phyloP scores from a whole-genome alignment of 495 filamentous ascomycete genomes.

The Daldinia decipiens region DNA sequence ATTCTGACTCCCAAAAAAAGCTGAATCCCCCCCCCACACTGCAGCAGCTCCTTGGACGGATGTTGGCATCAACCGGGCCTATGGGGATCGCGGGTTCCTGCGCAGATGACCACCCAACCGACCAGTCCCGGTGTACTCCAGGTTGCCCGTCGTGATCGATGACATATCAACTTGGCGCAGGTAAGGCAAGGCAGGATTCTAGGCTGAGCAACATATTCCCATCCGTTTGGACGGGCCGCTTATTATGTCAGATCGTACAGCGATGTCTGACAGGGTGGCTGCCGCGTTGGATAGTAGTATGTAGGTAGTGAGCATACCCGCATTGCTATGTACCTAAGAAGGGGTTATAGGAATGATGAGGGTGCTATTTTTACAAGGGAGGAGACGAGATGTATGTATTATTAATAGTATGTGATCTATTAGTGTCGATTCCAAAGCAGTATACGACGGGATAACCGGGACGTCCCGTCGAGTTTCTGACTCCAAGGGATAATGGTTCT shows the following conservation, averaged over 20 bases:
- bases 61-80: constrained; percentile 44
- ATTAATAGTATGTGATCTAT: constrained; percentile 22
- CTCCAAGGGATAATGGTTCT: not conserved
- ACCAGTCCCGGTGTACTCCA: constrained; percentile 33
- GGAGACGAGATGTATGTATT: constrained; percentile 8
- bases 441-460: constrained; percentile 27
- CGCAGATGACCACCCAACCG: constrained; percentile 48
- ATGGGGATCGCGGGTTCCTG: constrained; percentile 50
- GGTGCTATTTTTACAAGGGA: not conserved
- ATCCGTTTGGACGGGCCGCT: constrained; percentile 47
- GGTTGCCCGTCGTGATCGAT: constrained; percentile 39
- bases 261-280: constrained; percentile 27
- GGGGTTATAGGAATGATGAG: not conserved
- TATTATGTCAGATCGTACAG: constrained; percentile 46
- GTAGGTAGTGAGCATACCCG: constrained; percentile 21
- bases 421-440: not conserved
- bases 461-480: constrained; percentile 34
- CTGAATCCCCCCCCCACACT: constrained; percentile 39
- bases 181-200: constrained; percentile 37
- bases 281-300: constrained; percentile 7
- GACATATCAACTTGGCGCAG: constrained; percentile 44
- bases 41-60: constrained; percentile 15
- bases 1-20: constrained; percentile 28
- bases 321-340: constrained; percentile 12
- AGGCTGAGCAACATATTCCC: constrained; percentile 43